A percentile compares a stretch with the other conserved stretches of the same genome.
These are phyloP conservation scores for Claviceps spartinae DNA, from an alignment of 2,329 filamentous ascomycete species.

Conservation along the genomic window DNA sequence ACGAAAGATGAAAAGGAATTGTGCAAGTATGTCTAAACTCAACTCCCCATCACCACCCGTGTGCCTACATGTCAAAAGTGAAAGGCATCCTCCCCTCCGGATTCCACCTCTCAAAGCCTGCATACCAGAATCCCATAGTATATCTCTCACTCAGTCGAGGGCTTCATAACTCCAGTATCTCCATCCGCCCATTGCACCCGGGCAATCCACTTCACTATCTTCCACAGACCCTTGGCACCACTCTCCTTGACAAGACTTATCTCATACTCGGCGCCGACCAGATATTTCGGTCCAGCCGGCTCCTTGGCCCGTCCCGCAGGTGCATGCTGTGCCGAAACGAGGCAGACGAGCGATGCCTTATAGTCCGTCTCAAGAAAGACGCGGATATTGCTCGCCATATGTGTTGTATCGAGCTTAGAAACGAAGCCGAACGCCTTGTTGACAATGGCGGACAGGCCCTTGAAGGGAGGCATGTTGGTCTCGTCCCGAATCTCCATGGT, in stretches of 20 bases:
- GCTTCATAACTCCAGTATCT: not conserved
- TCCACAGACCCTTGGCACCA: constrained; percentile 17
- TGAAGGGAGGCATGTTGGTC: not conserved
- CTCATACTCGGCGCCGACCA: constrained; percentile 16
- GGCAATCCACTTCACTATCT: constrained; percentile 17
- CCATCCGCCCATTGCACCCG: constrained; percentile 19
- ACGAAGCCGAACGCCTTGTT: constrained; percentile 1
- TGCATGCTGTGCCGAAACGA: not conserved
- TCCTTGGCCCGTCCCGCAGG: not conserved
- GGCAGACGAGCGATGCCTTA: not conserved
- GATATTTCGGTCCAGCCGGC: constrained; percentile 8
- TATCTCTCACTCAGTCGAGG: not conserved
- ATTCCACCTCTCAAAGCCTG: too few relatives aligned
- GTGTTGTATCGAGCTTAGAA: constrained; percentile 14
- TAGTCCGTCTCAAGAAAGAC: constrained; percentile 12
- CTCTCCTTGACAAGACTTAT: constrained; percentile 16
- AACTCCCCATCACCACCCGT: too few relatives aligned
- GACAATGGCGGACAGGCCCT: constrained; percentile 1
- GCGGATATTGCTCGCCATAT: constrained; percentile 18
- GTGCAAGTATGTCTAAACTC: too few relatives aligned
- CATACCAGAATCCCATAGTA: too few relatives aligned
- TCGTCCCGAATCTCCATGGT: not conserved
- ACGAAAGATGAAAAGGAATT: too few relatives aligned
- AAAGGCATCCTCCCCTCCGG: too few relatives aligned
- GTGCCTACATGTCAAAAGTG: too few relatives aligned